Evolutionary conservation across 176 grass and related monocot genomes (phyloP), one percentile per base, ranked within the genome.

Genomic region (Oryza meyeriana): DNA sequence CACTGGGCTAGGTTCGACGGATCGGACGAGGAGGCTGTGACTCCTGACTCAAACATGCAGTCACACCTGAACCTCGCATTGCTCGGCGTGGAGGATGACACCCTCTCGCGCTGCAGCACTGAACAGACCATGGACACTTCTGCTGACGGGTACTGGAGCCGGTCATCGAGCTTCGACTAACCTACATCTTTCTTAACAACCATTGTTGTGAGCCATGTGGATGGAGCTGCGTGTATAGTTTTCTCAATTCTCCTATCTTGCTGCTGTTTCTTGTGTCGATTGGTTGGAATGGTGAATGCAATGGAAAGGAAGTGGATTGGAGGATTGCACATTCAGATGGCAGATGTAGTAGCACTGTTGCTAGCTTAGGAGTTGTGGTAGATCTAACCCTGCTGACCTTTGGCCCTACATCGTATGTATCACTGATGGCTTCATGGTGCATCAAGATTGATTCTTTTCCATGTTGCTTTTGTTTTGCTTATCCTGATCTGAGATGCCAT

Each of bases 81-180:
- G 59, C 87, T 99, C 0, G 97, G 92, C 12, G 88, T 99, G 30
- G 97, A 99, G 1, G 93, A 94, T 28, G 97, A 95, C 39, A 78
- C 91, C 4, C 74, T 94, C 61, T 99, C 97, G 9, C 76, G 61
- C 22, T 87, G 87, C 83, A 99, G 97, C 83, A 97, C 90, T 1
- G 92, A 94, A 38, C 94, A 76, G 39, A 93, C 88, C 1, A 77
- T 86, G 12, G 96, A 89, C 79, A 78, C 95, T 39, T 95, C 92
- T 2, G 89, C 88, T 0, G 97, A 92, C 29, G 93, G 85, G 65
- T 99, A 96, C 88, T 92, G 93, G 91, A 96, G 97, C 72, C 72
- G 85, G 0, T 96, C 97, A 1, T 95, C 93, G 1, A 98, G 93
- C 88, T 91, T 98, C 0, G 83, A 96, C 71, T 99, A 89, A 85